Conservation (phyloP, 1,284 basidiomycete species). For the Xerocomus nothofagi region DNA sequence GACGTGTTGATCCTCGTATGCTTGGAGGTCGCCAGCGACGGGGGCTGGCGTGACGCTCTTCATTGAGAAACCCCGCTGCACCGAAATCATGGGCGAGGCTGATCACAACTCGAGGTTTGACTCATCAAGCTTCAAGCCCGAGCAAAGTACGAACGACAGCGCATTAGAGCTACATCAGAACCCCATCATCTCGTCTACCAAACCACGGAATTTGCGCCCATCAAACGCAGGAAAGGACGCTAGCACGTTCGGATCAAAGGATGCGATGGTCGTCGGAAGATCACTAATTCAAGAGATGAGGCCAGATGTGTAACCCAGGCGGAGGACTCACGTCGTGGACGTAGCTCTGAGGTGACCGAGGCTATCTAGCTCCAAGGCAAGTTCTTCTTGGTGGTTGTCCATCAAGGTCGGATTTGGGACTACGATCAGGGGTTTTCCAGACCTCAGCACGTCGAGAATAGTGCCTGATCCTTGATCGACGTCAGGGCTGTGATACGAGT, state of each 20-base stretch:
- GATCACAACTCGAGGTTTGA: neutral
- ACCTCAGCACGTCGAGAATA: conserved; percentile 84
- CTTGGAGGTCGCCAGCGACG: conserved; percentile 45
- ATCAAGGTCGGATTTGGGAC: conserved; percentile 88
- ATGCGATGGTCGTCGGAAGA: conserved; percentile 51
- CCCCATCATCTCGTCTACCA: conserved; percentile 77
- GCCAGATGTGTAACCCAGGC: neutral
- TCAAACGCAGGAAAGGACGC: conserved; percentile 68
- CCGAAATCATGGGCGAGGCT: neutral
- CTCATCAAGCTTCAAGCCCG: neutral
- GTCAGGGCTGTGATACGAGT: conserved; percentile 6
- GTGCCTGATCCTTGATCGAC: conserved; percentile 81
- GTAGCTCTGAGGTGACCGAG: conserved; percentile 68
- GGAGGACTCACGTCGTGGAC: conserved; percentile 52
- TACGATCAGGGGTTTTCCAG: conserved; percentile 76
- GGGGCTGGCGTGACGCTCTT: conserved; percentile 37
- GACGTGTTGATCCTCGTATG: conserved; percentile 75
- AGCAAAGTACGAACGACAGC: neutral
- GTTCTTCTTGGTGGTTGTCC: conserved; percentile 92
- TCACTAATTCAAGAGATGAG: conserved; percentile 41
- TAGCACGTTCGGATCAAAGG: conserved; percentile 46
- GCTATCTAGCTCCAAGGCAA: conserved; percentile 69
- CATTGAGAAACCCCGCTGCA: conserved; percentile 14
- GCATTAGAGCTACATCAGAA: no score
- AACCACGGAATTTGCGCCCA: conserved; percentile 57